Conservation (phyloP, 306 rosid genomes). For the Prunus mongolica region DNA sequence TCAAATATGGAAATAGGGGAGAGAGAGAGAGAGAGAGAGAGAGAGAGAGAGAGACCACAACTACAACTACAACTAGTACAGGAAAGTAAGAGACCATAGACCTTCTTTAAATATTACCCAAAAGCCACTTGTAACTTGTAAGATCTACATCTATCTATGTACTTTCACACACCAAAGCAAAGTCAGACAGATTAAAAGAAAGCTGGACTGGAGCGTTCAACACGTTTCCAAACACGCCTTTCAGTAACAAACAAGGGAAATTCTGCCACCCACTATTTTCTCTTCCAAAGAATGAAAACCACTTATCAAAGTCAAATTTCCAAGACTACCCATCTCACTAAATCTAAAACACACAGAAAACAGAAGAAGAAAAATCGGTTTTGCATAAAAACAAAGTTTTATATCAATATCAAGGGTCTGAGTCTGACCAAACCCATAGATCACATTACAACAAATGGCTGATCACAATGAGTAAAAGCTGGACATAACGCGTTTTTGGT, state of each 20-base stretch:
- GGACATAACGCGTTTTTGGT: constrained; percentile 4
- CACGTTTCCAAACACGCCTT: constrained; percentile 23
- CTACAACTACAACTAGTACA: neutral
- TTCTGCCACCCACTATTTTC: constrained; percentile 1
- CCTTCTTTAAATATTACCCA: constrained; percentile 22
- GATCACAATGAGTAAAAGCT: neutral
- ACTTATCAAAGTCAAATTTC: neutral
- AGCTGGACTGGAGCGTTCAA: constrained; percentile 19
- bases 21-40: neutral
- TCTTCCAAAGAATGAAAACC: neutral
- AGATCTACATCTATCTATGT: neutral
- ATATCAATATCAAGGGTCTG: too few species aligned
- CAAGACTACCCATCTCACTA: neutral
- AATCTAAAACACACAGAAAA: neutral
- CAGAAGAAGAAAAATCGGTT: neutral
- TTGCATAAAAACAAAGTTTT: neutral
- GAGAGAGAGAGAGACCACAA: neutral
- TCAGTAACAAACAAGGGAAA: constrained; percentile 31
- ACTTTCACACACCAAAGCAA: constrained; percentile 27
- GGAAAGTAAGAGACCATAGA: constrained; percentile 1
- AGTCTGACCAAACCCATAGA: neutral
- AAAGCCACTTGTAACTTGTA: neutral
- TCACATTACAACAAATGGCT: neutral
- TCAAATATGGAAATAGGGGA: neutral
- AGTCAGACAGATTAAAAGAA: constrained; percentile 20